Percentiles rank a stretch among this genome's conserved stretches.
phyloP scores from a whole-genome alignment of 2,329 filamentous ascomycete species.

The Colletotrichum lindemuthianum region DNA sequence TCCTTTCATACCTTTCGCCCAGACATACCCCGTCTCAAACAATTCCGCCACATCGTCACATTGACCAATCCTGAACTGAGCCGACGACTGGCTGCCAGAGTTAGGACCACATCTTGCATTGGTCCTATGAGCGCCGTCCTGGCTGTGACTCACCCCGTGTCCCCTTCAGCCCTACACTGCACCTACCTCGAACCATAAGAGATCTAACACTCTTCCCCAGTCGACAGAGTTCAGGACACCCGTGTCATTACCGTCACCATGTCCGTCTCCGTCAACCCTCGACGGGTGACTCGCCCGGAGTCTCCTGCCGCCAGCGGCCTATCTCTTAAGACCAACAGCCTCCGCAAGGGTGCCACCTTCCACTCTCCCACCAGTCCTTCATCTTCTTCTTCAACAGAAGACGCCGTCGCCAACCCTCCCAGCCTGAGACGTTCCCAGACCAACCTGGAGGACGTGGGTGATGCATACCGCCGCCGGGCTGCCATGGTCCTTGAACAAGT shows the following conservation, averaged over 20 bases:
- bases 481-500: constrained; percentile 73
- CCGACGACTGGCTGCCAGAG: constrained; percentile 22
- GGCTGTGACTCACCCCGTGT: constrained; percentile 46
- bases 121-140: constrained; percentile 26
- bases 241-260: constrained; percentile 48
- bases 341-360: constrained; percentile 78
- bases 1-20: constrained; percentile 17
- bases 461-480: constrained; percentile 75
- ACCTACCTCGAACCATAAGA: constrained; percentile 33
- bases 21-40: constrained; percentile 24
- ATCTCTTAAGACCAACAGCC: constrained; percentile 64
- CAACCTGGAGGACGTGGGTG: constrained; percentile 76
- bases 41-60: constrained; percentile 29
- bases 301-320: constrained; percentile 52
- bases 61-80: constrained; percentile 32
- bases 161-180: constrained; percentile 37
- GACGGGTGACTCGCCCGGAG: constrained; percentile 53
- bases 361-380: constrained; percentile 57
- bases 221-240: constrained; percentile 45
- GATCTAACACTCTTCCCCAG: constrained; percentile 34
- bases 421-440: constrained; percentile 76
- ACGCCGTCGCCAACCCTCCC: constrained; percentile 55
- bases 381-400: constrained; percentile 51
- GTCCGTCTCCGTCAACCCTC: constrained; percentile 57
- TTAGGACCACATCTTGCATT: constrained; percentile 29